These are phyloP conservation scores for Lichtheimia hyalospora DNA, from an alignment of 371 early-diverging fungal genomes.

Conservation along the genomic window DNA sequence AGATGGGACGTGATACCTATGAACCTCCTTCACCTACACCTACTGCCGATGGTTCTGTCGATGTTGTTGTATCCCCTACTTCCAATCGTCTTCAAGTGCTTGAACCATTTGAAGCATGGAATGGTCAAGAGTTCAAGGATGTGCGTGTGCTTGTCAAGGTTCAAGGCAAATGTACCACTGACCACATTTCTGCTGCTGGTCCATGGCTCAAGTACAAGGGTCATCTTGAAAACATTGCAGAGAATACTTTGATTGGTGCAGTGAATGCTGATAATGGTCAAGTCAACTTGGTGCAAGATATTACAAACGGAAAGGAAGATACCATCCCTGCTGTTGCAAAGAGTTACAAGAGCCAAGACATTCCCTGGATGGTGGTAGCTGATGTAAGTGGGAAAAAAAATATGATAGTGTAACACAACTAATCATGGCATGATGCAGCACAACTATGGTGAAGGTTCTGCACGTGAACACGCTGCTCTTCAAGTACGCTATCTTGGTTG, in stretches of 20 bases:
- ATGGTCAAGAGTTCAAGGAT: slow-evolving; percentile 77
- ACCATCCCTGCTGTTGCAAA: slow-evolving; percentile 90
- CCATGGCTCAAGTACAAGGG: slow-evolving; percentile 98
- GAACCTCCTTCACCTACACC: slow-evolving; percentile 61
- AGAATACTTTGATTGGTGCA: slow-evolving; percentile 96
- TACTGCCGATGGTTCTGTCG: slow-evolving; percentile 53
- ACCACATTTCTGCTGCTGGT: slow-evolving; percentile 95
- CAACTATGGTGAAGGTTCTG: slow-evolving; percentile 98
- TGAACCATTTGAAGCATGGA: slow-evolving; percentile 78
- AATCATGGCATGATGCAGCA: slow-evolving; percentile 46
- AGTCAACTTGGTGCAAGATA: slow-evolving; percentile 81
- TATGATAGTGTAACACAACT: background rate
- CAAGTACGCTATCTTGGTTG: slow-evolving; percentile 93
- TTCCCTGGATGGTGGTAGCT: slow-evolving; percentile 92
- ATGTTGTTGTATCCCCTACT: slow-evolving; percentile 69
- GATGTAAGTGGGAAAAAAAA: slow-evolving; percentile 55
- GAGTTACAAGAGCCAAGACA: slow-evolving; percentile 77
- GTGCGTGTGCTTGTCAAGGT: slow-evolving; percentile 87
- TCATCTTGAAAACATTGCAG: slow-evolving; percentile 94
- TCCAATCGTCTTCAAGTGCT: slow-evolving; percentile 87
- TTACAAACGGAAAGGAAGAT: slow-evolving; percentile 67
- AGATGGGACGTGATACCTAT: slow-evolving; percentile 69
- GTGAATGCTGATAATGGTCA: slow-evolving; percentile 88
- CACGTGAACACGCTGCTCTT: slow-evolving; percentile 97
- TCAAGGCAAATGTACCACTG: slow-evolving; percentile 97